Base-by-base conservation (phyloP, 176 grass and related monocot species). In the Chloris gayana region DNA sequence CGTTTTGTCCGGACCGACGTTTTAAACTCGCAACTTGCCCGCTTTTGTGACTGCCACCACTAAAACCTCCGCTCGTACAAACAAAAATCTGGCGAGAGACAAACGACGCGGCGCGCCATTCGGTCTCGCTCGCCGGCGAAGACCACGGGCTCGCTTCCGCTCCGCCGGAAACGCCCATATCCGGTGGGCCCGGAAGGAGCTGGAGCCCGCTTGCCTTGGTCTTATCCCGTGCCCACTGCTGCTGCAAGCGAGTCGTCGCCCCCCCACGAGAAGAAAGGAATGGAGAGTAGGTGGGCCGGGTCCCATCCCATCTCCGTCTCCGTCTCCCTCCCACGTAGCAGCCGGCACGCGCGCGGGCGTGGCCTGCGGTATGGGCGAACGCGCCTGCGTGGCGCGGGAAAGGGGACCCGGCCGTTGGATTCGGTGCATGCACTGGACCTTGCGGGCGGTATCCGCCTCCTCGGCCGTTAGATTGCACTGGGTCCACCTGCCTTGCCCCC, bases 321-420 rank as follows among this genome's bases (percentile, higher is more conserved):
- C n/a, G n/a, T n/a, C n/a, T n/a, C n/a, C n/a, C n/a, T n/a, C 33
- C 31, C 78, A 81, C 79, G 53, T 81, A 33, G 79, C 54, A 5
- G 37, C 37, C 3, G 24, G 44, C 72, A 46, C 19, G 63, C 49
- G 49, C 63, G 30, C 6, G 32, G 81, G 71, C 44, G 81, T 75
- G 81, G 70, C 37, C 15, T 34, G 60, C 32, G 30, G 80, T 51
- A 68, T 42, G 81, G 57, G 63, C 72, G 2, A 27, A 26, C 24
- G 3, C 5, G 60, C 35, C 67, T 3, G 41, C 27, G 78, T 80
- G 69, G 76, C 61, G 7, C 33, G 25, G 18, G 67, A 8, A 3
- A 27, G 53, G 49, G 53, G 53, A 56, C 53, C 25, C 11, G 10
- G 25, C 58, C 58, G 58, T 61, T 61, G 58, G 58, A 61, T 61